A percentile compares a stretch with the other conserved stretches of the same genome.
Conservation (phyloP, 768 basidiomycete genomes). For the Leccinum sublutescens region DNA sequence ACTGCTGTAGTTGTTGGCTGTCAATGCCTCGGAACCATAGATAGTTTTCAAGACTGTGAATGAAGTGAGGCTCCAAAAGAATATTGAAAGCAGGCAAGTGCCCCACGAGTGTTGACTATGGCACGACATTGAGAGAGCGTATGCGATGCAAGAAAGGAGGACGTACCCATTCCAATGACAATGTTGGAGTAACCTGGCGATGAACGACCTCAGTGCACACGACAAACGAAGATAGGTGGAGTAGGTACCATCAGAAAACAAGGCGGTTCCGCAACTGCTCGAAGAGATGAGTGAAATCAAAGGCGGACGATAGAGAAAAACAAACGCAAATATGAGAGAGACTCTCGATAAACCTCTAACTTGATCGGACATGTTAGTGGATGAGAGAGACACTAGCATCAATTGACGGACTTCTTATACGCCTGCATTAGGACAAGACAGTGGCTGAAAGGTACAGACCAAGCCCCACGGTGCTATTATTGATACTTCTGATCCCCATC, state of each 20-base stretch:
- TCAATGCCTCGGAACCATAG: constrained; percentile 58
- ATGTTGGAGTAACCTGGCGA: constrained; percentile 73
- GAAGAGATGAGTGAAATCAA: constrained; percentile 1
- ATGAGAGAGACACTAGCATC: not conserved
- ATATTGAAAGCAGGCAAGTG: not conserved
- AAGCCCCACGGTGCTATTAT: not conserved
- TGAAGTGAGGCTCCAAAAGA: not conserved
- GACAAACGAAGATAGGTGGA: not conserved
- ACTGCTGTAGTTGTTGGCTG: constrained; percentile 55
- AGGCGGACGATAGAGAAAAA: constrained; percentile 17
- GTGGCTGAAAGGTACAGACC: not conserved
- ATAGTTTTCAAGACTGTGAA: constrained; percentile 63
- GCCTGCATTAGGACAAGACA: not conserved
- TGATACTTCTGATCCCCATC: not conserved
- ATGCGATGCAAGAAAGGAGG: not conserved
- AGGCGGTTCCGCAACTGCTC: constrained; percentile 76
- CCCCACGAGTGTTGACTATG: constrained; percentile 67
- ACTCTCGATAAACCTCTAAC: constrained; percentile 45
- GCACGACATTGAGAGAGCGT: constrained; percentile 1
- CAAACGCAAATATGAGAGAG: constrained; percentile 84
- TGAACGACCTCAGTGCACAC: constrained; percentile 3
- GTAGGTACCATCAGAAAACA: constrained; percentile 76
- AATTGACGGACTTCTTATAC: constrained; percentile 11
- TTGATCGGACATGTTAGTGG: constrained; percentile 18
- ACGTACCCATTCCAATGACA: constrained; percentile 73